Evolutionary conservation across 495 filamentous ascomycete genomes (phyloP).

Genomic region (Bacidia rubella): DNA sequence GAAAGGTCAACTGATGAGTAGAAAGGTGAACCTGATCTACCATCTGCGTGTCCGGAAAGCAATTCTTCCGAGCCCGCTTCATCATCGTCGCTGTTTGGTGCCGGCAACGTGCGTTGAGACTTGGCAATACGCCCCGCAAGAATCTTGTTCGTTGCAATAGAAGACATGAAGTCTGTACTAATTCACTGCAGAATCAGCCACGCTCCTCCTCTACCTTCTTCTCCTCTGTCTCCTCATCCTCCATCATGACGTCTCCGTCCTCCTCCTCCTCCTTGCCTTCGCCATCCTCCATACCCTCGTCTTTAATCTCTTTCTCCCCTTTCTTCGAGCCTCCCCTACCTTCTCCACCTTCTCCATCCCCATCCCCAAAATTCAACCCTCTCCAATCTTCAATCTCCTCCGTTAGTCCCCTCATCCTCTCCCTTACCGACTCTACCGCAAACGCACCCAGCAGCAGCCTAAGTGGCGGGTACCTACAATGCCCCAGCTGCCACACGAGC

Average conservation of each 20-base stretch:
- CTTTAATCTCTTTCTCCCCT: conserved; percentile 11
- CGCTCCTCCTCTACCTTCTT: too few species aligned
- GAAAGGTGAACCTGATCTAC: too few species aligned
- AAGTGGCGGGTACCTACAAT: conserved; percentile 82
- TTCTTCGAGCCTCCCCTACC: conserved; percentile 2
- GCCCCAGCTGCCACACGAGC: conserved; percentile 88
- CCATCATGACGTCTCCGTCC: not conserved
- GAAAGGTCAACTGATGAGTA: too few species aligned
- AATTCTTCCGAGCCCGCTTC: too few species aligned
- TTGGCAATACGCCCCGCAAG: too few species aligned
- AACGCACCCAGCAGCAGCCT: conserved; percentile 77
- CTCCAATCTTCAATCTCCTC: conserved; percentile 95
- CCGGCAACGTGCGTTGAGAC: too few species aligned
- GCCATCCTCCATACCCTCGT: conserved; percentile 6
- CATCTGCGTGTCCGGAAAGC: too few species aligned
- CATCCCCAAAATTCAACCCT: conserved; percentile 47
- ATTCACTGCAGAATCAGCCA: too few species aligned
- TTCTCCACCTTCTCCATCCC: conserved; percentile 17
- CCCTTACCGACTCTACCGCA: conserved; percentile 88
- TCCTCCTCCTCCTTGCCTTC: conserved; percentile 8
- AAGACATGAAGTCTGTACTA: too few species aligned
- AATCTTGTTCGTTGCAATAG: too few species aligned
- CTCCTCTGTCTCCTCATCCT: too few species aligned
- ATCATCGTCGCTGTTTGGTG: too few species aligned
- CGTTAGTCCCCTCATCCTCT: conserved; percentile 74